Evolutionary conservation across 75 land plant genomes (phyloP).

Genomic region (Azolla pinnata): DNA sequence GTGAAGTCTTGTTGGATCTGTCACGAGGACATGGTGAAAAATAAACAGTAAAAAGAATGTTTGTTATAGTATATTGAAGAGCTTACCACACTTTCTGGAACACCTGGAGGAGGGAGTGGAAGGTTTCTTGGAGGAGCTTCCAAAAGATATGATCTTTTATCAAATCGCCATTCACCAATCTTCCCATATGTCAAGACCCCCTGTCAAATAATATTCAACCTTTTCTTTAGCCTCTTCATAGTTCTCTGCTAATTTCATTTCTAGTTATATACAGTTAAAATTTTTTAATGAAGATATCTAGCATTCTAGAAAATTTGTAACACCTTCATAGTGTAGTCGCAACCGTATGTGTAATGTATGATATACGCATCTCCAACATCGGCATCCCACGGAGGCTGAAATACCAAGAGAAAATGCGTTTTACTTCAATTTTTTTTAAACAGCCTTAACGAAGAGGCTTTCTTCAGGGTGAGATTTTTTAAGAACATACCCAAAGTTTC

Average conservation of each 20-base stretch:
- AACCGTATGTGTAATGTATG: slow-evolving; percentile 95
- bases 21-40: background rate
- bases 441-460: background rate
- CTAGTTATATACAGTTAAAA: too few species aligned
- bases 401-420: too few species aligned
- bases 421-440: background rate
- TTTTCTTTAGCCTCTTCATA: too few species aligned
- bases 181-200: slow-evolving; percentile 88
- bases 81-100: slow-evolving; percentile 88
- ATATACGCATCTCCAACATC: slow-evolving; percentile 66
- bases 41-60: background rate
- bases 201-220: slow-evolving; percentile 21
- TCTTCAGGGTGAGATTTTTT: background rate
- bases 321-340: slow-evolving; percentile 90
- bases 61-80: background rate
- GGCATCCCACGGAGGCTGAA: slow-evolving; percentile 98
- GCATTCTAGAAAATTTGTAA: background rate
- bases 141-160: slow-evolving; percentile 55
- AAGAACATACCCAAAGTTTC: too few species aligned
- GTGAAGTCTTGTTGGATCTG: background rate
- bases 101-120: slow-evolving; percentile 75
- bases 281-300: background rate
- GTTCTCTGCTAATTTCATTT: too few species aligned
- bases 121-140: slow-evolving; percentile 69
- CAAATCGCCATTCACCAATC: slow-evolving; percentile 97